phyloP scores from a whole-genome alignment of 371 early-diverging fungal species.

The Apophysomyces trapeziformis region DNA sequence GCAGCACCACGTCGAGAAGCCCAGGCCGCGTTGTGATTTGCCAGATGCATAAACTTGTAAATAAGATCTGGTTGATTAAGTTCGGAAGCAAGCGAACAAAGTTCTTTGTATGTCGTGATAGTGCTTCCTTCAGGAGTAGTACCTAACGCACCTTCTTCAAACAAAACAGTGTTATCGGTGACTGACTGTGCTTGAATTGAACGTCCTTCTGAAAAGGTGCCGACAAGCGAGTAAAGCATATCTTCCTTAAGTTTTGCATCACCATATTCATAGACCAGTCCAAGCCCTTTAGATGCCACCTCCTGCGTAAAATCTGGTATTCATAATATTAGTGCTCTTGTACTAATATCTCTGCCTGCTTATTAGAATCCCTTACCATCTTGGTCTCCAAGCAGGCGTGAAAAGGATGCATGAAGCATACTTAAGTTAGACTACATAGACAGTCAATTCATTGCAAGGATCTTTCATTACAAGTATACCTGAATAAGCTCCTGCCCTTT shows the following conservation, averaged over 20 bases:
- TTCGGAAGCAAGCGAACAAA: constrained; percentile 88
- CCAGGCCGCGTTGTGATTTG: constrained; percentile 90
- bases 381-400: constrained; percentile 76
- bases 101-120: constrained; percentile 83
- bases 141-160: constrained; percentile 74
- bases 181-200: constrained; percentile 69
- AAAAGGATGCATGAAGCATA: constrained; percentile 72
- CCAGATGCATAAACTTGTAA: constrained; percentile 94
- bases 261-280: constrained; percentile 86
- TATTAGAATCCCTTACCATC: constrained; percentile 64
- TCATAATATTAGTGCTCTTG: neutral
- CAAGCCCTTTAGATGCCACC: constrained; percentile 87
- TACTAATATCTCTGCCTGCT: too few species aligned
- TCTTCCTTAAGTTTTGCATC: constrained; percentile 71
- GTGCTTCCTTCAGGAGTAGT: constrained; percentile 82
- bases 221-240: constrained; percentile 64
- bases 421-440: constrained; percentile 45
- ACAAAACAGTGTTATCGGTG: constrained; percentile 78
- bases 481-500: constrained; percentile 52
- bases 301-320: constrained; percentile 72
- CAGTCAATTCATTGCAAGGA: neutral
- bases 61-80: constrained; percentile 93
- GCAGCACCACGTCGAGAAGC: constrained; percentile 90
- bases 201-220: constrained; percentile 64
- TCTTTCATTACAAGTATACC: constrained; percentile 25